A percentile compares a stretch with the other conserved stretches of the same genome.
These are phyloP conservation scores for Melocanna baccifera DNA, from an alignment of 176 grass and related monocot species.

Conservation along the genomic window DNA sequence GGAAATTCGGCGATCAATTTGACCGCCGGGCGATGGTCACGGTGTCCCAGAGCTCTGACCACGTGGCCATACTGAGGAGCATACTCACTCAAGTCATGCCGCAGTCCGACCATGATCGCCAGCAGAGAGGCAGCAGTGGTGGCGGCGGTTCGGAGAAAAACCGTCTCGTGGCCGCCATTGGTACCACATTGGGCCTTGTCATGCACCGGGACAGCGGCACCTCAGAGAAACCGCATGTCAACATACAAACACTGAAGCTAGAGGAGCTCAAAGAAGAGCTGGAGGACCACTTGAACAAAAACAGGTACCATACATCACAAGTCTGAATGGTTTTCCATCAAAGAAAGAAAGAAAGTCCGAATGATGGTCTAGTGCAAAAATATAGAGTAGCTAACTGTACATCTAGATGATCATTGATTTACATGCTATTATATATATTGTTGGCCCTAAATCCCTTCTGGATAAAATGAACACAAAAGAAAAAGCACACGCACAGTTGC, in stretches of 20 bases:
- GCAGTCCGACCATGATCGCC: neutral
- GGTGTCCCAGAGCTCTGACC: conserved; percentile 9
- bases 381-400: neutral
- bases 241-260: too few species aligned
- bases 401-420: too few species aligned
- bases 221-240: neutral
- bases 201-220: neutral
- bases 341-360: too few species aligned
- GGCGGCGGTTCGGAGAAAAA: neutral
- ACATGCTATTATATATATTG: too few species aligned
- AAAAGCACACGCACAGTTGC: too few species aligned
- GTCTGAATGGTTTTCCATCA: neutral
- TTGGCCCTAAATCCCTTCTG: too few species aligned
- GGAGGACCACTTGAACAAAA: neutral
- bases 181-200: neutral
- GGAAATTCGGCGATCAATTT: neutral
- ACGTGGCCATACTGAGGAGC: neutral
- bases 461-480: too few species aligned
- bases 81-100: neutral
- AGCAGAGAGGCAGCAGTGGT: neutral
- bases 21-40: neutral
- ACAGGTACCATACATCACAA: neutral
- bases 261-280: neutral
- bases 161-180: neutral
- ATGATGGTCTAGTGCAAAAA: neutral